phyloP scores from a whole-genome alignment of 441 rosid genomes.

The Kokia cookei region DNA sequence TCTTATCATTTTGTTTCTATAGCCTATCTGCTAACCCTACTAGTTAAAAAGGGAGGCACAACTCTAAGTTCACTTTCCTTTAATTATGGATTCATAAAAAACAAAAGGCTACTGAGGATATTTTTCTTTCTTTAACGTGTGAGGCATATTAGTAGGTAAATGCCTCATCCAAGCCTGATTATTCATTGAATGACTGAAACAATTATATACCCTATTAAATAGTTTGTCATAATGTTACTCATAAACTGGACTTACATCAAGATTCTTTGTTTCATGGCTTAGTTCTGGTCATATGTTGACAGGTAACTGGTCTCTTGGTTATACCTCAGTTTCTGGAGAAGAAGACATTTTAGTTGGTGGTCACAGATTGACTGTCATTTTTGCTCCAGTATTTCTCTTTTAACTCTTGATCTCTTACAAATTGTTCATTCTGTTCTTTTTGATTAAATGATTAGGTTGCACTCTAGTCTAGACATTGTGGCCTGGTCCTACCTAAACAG shows the following conservation, averaged over 20 bases:
- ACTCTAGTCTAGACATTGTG: background rate
- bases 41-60: background rate
- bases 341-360: conserved; percentile 81
- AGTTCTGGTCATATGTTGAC: conserved; percentile 19
- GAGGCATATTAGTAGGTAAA: background rate
- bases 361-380: conserved; percentile 56
- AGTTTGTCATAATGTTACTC: background rate
- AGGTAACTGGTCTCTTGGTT: conserved; percentile 77
- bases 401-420: background rate
- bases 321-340: conserved; percentile 63
- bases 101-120: background rate
- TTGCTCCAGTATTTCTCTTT: conserved; percentile 58
- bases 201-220: background rate
- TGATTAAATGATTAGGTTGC: background rate
- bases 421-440: background rate
- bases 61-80: background rate
- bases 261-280: conserved; percentile 9
- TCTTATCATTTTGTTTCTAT: background rate
- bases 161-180: conserved; percentile 1
- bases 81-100: background rate
- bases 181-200: background rate
- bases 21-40: background rate
- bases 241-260: background rate
- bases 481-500: background rate
- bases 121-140: background rate